Percentiles rank a stretch among this genome's conserved stretches.
Evolutionary conservation across 2,329 filamentous ascomycete species (phyloP).

Genomic region (Scytalidium sp.): DNA sequence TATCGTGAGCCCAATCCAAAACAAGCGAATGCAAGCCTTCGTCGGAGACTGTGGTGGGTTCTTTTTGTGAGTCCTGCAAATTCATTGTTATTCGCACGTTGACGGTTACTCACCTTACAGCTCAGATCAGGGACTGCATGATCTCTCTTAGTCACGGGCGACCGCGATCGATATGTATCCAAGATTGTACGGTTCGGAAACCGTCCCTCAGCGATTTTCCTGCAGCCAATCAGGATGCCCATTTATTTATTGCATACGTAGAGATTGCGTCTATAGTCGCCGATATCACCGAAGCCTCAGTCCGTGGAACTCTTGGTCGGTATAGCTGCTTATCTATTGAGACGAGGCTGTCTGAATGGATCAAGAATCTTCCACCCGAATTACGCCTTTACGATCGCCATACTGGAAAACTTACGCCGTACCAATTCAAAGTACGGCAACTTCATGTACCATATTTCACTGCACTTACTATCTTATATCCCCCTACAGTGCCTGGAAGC

Average conservation of each 20-base stretch:
- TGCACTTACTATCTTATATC: constrained; percentile 35
- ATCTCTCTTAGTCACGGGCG: constrained; percentile 32
- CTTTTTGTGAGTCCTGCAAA: constrained; percentile 29
- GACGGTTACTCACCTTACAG: background rate
- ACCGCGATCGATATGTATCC: background rate
- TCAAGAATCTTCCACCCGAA: constrained; percentile 29
- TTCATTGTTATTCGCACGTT: background rate
- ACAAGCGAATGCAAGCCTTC: constrained; percentile 22
- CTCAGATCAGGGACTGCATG: constrained; percentile 33
- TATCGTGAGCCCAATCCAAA: constrained; percentile 33
- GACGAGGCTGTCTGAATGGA: constrained; percentile 30
- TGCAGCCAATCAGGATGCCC: background rate
- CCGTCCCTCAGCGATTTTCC: background rate
- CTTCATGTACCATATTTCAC: constrained; percentile 36
- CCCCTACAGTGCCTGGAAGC: constrained; percentile 26
- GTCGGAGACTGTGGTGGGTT: constrained; percentile 40
- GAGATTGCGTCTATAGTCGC: background rate
- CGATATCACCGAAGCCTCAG: background rate
- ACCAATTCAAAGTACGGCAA: constrained; percentile 37
- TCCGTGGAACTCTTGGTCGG: background rate
- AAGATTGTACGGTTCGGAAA: background rate
- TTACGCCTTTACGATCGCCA: constrained; percentile 17
- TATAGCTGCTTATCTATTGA: background rate
- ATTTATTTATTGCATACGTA: constrained; percentile 3
- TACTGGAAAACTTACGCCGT: constrained; percentile 6